These are phyloP conservation scores for Colletotrichum sp. DNA, from an alignment of 2,329 filamentous ascomycete genomes.

Conservation along the genomic window DNA sequence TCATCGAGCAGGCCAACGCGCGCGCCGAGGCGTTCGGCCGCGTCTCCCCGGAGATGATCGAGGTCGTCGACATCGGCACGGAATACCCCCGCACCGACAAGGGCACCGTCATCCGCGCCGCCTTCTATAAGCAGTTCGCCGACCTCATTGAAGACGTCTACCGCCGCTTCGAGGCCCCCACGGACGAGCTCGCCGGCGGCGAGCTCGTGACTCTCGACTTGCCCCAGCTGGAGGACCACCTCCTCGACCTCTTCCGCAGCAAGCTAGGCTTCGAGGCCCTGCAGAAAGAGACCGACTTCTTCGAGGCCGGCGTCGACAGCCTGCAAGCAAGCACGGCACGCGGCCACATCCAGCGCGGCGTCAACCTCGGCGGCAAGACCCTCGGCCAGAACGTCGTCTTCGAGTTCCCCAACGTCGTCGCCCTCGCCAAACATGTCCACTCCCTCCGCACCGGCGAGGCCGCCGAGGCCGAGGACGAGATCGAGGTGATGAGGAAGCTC, in stretches of 20 bases:
- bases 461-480: slow-evolving; percentile 25
- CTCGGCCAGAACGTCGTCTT: slow-evolving; percentile 44
- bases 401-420: slow-evolving; percentile 40
- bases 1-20: slow-evolving; percentile 55
- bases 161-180: slow-evolving; percentile 19
- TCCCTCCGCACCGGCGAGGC: slow-evolving; percentile 23
- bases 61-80: slow-evolving; percentile 48
- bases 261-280: slow-evolving; percentile 32
- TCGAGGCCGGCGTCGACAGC: slow-evolving; percentile 49
- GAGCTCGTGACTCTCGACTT: slow-evolving; percentile 9
- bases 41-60: slow-evolving; percentile 57
- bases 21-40: slow-evolving; percentile 55
- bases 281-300: slow-evolving; percentile 40
- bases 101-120: slow-evolving; percentile 49
- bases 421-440: slow-evolving; percentile 36
- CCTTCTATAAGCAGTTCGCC: slow-evolving; percentile 49
- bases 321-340: slow-evolving; percentile 50
- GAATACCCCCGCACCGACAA: slow-evolving; percentile 55
- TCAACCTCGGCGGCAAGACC: slow-evolving; percentile 36
- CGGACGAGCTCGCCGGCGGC: not conserved
- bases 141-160: slow-evolving; percentile 43
- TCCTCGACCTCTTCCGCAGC: slow-evolving; percentile 26
- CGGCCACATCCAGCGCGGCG: slow-evolving; percentile 40
- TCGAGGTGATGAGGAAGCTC: slow-evolving; percentile 35
- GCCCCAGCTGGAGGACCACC: slow-evolving; percentile 29